Percentiles rank a stretch among this genome's conserved stretches.
phyloP scores from a whole-genome alignment of 2,329 filamentous ascomycete species.

The Cercospora canescens region DNA sequence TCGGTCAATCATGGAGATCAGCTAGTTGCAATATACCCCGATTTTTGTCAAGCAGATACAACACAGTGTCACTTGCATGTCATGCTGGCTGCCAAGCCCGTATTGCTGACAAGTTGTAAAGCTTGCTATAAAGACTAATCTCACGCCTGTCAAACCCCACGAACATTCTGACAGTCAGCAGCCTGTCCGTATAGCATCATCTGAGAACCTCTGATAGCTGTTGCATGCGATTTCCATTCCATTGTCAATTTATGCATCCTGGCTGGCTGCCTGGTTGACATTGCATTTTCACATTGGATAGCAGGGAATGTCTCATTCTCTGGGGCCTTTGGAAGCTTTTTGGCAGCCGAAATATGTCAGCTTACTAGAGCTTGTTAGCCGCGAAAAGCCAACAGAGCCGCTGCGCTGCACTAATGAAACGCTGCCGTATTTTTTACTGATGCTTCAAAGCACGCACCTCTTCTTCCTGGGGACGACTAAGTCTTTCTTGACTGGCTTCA shows the following conservation, averaged over 20 bases:
- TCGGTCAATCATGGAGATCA: background rate
- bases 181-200: background rate
- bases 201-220: background rate
- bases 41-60: background rate
- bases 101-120: background rate
- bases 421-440: too few relatives aligned
- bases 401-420: too few relatives aligned
- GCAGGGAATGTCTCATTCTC: too few relatives aligned
- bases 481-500: background rate
- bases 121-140: background rate
- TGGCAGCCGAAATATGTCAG: background rate
- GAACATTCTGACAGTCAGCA: background rate
- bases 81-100: background rate
- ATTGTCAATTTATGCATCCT: background rate
- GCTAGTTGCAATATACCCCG: background rate
- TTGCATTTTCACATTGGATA: background rate
- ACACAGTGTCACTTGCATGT: background rate
- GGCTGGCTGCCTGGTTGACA: background rate
- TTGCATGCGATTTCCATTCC: background rate
- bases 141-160: background rate
- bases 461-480: background rate
- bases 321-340: background rate
- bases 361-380: too few relatives aligned
- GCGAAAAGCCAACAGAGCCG: too few relatives aligned
- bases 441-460: background rate